Percentiles rank a stretch among this genome's conserved stretches.
Conservation (phyloP, 352 stramenopile genomes). For the Achlya hypogyna region DNA sequence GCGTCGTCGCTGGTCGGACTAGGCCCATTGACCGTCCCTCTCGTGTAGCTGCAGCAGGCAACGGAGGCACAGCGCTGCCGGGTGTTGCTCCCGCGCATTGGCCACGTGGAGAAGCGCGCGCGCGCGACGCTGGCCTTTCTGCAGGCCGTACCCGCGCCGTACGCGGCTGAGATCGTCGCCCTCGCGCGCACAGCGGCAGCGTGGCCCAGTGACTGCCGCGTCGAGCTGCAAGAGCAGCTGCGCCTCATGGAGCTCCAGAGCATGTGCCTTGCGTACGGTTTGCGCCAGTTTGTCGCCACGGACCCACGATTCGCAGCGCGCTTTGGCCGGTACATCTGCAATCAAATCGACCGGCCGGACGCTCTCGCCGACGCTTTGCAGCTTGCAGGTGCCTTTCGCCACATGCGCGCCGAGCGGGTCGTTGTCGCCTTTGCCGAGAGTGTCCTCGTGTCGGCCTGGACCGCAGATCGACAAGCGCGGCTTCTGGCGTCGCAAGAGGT, state of each 20-base stretch:
- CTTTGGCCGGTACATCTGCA: constrained; percentile 13
- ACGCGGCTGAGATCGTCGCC: background rate
- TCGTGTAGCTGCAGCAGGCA: background rate
- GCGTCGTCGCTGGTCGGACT: background rate
- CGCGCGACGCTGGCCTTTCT: background rate
- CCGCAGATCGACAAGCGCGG: background rate
- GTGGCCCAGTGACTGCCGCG: background rate
- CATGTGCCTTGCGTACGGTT: constrained; percentile 12
- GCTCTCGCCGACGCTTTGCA: constrained; percentile 11
- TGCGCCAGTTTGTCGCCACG: background rate
- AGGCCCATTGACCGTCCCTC: background rate
- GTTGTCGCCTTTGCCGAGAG: constrained; percentile 9
- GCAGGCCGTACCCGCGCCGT: constrained; percentile 8
- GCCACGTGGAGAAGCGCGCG: constrained; percentile 5
- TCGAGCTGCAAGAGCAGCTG: constrained; percentile 18
- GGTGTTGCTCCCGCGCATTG: constrained; percentile 7
- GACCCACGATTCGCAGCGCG: background rate
- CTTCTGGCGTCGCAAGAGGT: constrained; percentile 2
- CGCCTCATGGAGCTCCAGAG: constrained; percentile 18
- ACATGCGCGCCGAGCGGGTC: background rate
- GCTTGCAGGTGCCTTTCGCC: constrained; percentile 3
- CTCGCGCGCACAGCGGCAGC: background rate
- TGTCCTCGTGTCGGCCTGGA: background rate
- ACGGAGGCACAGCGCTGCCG: constrained; percentile 9
- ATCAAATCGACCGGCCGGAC: constrained; percentile 2